Evolutionary conservation across 2,329 filamentous ascomycete species (phyloP).

Genomic region (Fusarium solani-melongenae): DNA sequence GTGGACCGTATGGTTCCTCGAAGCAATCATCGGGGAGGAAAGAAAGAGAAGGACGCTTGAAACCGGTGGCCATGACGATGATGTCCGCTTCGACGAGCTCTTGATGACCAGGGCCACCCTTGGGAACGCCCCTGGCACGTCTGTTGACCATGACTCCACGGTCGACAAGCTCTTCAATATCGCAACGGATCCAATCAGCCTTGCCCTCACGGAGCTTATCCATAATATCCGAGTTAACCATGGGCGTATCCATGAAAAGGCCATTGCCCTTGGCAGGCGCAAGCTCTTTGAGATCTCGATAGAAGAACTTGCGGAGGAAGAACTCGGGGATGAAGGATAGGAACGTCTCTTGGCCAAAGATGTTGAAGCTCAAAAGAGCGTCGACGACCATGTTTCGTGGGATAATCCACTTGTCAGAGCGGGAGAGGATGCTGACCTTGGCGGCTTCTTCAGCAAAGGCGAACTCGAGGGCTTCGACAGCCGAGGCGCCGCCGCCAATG

Average conservation of each 20-base stretch:
- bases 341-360: conserved; percentile 80
- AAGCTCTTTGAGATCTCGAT: conserved; percentile 81
- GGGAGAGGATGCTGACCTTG: conserved; percentile 78
- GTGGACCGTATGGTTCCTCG: conserved; percentile 77
- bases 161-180: conserved; percentile 75
- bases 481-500: conserved; percentile 83
- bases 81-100: conserved; percentile 78
- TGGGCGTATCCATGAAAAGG: conserved; percentile 85
- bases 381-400: conserved; percentile 82
- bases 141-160: conserved; percentile 77
- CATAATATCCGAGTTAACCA: conserved; percentile 88
- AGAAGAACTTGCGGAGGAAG: conserved; percentile 82
- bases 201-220: conserved; percentile 76
- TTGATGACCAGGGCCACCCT: conserved; percentile 77
- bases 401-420: conserved; percentile 89
- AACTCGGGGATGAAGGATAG: conserved; percentile 83
- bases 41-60: conserved; percentile 75
- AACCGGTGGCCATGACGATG: conserved; percentile 86
- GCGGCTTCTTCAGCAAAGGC: conserved; percentile 73
- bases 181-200: conserved; percentile 84
- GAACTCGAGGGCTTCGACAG: conserved; percentile 86
- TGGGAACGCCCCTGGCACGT: conserved; percentile 76
- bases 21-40: conserved; percentile 83
- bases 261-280: conserved; percentile 73
- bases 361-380: conserved; percentile 78